These are phyloP conservation scores for Baudoinia panamericana DNA, from an alignment of 495 filamentous ascomycete genomes.

Conservation along the genomic window DNA sequence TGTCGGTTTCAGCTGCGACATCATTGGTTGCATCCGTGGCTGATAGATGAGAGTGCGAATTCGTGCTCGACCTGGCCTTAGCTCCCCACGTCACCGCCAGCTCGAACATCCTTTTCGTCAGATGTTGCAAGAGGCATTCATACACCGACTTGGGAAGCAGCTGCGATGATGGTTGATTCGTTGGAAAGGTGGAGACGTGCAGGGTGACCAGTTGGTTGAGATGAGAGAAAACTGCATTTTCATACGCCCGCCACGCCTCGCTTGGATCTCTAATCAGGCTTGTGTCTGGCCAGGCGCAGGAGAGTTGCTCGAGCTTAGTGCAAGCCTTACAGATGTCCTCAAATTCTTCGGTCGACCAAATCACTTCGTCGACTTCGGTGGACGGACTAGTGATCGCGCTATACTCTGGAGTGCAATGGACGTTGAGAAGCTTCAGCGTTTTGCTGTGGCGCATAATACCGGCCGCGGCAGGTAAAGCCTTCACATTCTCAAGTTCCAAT, in stretches of 20 bases:
- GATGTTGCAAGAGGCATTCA: slow-evolving; percentile 25
- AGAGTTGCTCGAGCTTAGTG: slow-evolving; percentile 26
- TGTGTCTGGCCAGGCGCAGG: slow-evolving; percentile 24
- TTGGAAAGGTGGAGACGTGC: slow-evolving; percentile 32
- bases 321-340: slow-evolving; percentile 27
- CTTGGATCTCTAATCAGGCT: slow-evolving; percentile 21
- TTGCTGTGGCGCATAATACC: slow-evolving; percentile 27
- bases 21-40: slow-evolving; percentile 1
- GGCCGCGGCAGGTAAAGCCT: slow-evolving; percentile 24
- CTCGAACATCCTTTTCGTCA: slow-evolving; percentile 25
- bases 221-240: slow-evolving; percentile 18
- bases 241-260: slow-evolving; percentile 24
- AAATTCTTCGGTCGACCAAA: slow-evolving; percentile 26
- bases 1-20: background rate
- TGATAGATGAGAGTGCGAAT: too few relatives aligned
- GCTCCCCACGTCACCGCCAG: background rate
- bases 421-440: slow-evolving; percentile 26
- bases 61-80: background rate
- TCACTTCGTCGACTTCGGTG: slow-evolving; percentile 24
- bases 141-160: slow-evolving; percentile 26
- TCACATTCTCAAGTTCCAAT: slow-evolving; percentile 24
- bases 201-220: slow-evolving; percentile 27
- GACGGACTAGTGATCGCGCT: slow-evolving; percentile 8
- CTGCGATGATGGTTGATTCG: slow-evolving; percentile 23
- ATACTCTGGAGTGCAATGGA: slow-evolving; percentile 18